Evolutionary conservation across 106 monocot species (phyloP).

Genomic region (Phalaenopsis equestris): DNA sequence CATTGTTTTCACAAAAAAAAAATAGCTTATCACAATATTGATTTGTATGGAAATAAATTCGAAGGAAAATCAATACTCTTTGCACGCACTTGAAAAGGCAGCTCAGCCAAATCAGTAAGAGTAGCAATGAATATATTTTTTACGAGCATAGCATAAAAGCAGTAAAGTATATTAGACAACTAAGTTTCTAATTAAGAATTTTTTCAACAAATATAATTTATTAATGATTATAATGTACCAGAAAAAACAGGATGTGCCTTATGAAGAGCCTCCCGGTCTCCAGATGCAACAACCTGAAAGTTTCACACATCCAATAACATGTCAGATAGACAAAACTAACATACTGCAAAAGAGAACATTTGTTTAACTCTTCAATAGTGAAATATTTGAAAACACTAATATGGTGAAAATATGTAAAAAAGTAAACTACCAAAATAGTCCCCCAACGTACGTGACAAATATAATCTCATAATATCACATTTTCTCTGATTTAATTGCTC

Average conservation of each 20-base stretch:
- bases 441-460: too few species aligned
- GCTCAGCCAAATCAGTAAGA: background rate
- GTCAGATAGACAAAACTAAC: background rate
- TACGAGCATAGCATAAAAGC: background rate
- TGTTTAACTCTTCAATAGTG: background rate
- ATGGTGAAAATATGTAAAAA: background rate
- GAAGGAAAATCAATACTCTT: background rate
- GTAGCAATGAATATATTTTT: background rate
- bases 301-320: background rate
- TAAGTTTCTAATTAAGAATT: slow-evolving; percentile 2
- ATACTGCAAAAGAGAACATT: background rate
- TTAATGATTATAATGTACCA: slow-evolving; percentile 27
- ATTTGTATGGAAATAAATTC: background rate
- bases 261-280: slow-evolving; percentile 31
- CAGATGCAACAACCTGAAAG: slow-evolving; percentile 63
- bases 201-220: background rate
- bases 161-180: background rate
- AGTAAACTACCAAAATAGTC: too few species aligned
- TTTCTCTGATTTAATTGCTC: too few species aligned
- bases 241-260: slow-evolving; percentile 44
- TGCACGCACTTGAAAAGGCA: background rate
- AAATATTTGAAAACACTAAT: slow-evolving; percentile 5
- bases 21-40: background rate
- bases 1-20: background rate
- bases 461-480: too few species aligned